Conservation (phyloP, 2,329 filamentous ascomycete species). For the Colletotrichum higginsianum region DNA sequence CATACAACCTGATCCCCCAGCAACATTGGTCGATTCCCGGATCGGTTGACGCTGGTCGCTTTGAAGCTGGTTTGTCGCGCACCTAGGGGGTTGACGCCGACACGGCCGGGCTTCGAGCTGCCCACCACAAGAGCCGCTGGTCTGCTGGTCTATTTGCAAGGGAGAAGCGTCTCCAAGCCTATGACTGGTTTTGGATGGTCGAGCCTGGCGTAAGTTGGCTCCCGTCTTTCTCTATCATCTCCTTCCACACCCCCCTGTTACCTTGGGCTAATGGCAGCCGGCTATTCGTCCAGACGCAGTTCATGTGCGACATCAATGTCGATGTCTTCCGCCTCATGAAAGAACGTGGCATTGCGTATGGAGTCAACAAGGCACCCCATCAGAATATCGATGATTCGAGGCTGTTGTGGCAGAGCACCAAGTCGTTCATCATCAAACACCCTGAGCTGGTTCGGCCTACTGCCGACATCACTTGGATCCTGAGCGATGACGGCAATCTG, state of each 20-base stretch:
- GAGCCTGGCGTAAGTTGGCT: constrained; percentile 68
- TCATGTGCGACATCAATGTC: constrained; percentile 78
- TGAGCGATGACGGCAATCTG: constrained; percentile 48
- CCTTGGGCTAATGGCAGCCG: too few species aligned
- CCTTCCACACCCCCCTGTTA: not conserved
- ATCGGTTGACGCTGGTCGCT: constrained; percentile 79
- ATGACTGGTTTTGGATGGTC: constrained; percentile 74
- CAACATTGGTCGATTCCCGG: constrained; percentile 83
- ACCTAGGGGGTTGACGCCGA: constrained; percentile 74
- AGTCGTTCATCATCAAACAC: constrained; percentile 61
- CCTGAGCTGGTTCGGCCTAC: constrained; percentile 62
- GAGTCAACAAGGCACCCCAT: constrained; percentile 67
- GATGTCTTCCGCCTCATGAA: constrained; percentile 90
- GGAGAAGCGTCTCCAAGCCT: constrained; percentile 77
- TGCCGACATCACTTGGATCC: constrained; percentile 64
- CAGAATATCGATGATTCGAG: constrained; percentile 60
- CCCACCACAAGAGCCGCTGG: constrained; percentile 87
- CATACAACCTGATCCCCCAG: constrained; percentile 80
- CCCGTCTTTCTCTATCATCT: not conserved
- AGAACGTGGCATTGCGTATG: constrained; percentile 87
- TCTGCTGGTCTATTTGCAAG: constrained; percentile 87
- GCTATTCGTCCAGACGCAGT: constrained; percentile 61
- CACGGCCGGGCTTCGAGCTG: constrained; percentile 73
- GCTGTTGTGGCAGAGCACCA: constrained; percentile 62
- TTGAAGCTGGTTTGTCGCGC: constrained; percentile 74